Evolutionary conservation across 2,329 filamentous ascomycete genomes (phyloP), one percentile per base, ranked within the genome.

Genomic region (Thielaviopsis ethacetica): DNA sequence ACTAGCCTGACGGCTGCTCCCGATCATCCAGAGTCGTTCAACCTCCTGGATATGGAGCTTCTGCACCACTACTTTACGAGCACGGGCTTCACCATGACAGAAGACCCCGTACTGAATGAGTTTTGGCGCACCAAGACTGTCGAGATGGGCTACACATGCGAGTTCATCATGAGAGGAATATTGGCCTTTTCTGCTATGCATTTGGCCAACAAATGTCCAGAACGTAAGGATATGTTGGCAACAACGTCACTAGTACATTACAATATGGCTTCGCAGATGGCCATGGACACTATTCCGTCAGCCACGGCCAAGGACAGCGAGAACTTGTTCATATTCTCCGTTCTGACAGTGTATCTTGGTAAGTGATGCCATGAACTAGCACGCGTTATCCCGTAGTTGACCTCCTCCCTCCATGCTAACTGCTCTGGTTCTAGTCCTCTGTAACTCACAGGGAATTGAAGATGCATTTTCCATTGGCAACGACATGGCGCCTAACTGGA

Each of bases 61-160:
- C 68, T 80, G 5, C 76, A 80, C 63, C 75, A 80, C 66, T 80
- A 71, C 63, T 72, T 70, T 51, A 74, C 71, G 1, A 72, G 71
- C 15, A 80, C 77, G 0, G 72, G 71, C 54, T 66, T 70, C 19
- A 78, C 76, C 0, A 65, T 80, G 3, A 71, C 72, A 2, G 67
- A 66, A 6, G 71, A 75, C 44, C 68, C 71, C 0, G 62, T 66
- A 3, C 61, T 77, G 1, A 72, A 73, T 52, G 68, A 70, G 24
- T 70, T 78, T 41, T 79, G 74, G 73, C 71, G 71, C 5, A 68
- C 73, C 7, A 72, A 72, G 59, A 71, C 75, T 2, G 72, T 76
- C n/a, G 69, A 72, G 22, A 65, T 76, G 30, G 76, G 71, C 1
- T 72, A 79, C 27, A 61, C 66, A 1, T 72, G 71, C 59, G 72